Percentiles rank a stretch among this genome's conserved stretches.
Evolutionary conservation across 345 rosid genomes (phyloP).

Genomic region (Cardiospermum halicacabum): DNA sequence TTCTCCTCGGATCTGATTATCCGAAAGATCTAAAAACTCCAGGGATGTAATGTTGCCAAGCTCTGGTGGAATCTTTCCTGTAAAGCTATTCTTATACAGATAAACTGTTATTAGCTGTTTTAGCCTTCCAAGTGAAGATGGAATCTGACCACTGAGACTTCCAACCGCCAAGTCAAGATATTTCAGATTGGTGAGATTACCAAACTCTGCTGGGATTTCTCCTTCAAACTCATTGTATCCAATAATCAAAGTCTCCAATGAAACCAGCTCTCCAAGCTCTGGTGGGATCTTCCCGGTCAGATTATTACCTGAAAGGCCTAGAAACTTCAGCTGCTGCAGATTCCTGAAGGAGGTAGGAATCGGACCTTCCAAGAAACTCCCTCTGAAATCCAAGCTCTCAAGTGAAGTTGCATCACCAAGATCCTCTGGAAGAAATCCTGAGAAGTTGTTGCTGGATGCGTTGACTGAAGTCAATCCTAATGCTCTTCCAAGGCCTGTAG

Average conservation of each 20-base stretch:
- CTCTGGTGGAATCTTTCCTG: conserved; percentile 58
- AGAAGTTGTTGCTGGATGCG: conserved; percentile 83
- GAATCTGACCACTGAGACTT: conserved; percentile 57
- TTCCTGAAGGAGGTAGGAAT: conserved; percentile 50
- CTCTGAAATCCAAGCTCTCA: conserved; percentile 69
- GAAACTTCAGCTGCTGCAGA: conserved; percentile 56
- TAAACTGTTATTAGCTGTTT: conserved; percentile 58
- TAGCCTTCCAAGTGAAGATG: conserved; percentile 50
- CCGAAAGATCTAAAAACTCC: conserved; percentile 66
- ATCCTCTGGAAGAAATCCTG: conserved; percentile 77
- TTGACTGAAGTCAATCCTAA: conserved; percentile 58
- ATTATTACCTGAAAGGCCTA: conserved; percentile 76
- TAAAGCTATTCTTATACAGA: conserved; percentile 53
- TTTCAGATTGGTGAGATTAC: conserved; percentile 55
- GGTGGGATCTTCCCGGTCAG: conserved; percentile 51
- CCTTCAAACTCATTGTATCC: conserved; percentile 72
- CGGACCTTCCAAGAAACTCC: conserved; percentile 64
- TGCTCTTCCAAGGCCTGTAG: conserved; percentile 69
- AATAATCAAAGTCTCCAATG: conserved; percentile 57
- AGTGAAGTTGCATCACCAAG: conserved; percentile 65
- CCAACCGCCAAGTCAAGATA: conserved; percentile 77
- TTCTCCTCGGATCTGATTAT: conserved; percentile 59
- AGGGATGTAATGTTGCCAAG: conserved; percentile 53
- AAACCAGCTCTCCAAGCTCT: conserved; percentile 56
- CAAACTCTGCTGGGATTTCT: conserved; percentile 59